A percentile compares a stretch with the other conserved stretches of the same genome.
These are phyloP conservation scores for Nakaseomyces sp. DNA, from an alignment of 1,139 yeast species.

Conservation along the genomic window DNA sequence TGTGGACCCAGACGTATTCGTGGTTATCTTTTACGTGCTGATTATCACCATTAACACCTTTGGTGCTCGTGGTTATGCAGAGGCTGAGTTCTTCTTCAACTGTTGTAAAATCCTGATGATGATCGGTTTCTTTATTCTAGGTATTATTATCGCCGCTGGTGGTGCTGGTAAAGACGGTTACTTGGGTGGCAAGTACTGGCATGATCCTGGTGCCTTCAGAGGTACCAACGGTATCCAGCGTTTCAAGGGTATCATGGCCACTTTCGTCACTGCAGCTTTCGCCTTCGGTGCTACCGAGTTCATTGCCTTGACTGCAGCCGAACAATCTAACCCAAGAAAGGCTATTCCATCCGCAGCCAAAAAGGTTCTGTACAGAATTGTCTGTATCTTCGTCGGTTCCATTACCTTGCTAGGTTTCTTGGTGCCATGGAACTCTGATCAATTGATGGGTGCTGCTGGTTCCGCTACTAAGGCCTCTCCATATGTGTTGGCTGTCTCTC, in stretches of 20 bases:
- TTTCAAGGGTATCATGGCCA: slow-evolving; percentile 76
- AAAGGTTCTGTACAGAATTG: slow-evolving; percentile 68
- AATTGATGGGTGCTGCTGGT: slow-evolving; percentile 39
- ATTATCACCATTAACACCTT: slow-evolving; percentile 49
- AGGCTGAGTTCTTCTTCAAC: slow-evolving; percentile 59
- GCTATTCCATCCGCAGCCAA: slow-evolving; percentile 67
- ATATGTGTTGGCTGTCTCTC: slow-evolving; percentile 61
- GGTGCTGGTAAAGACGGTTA: slow-evolving; percentile 58
- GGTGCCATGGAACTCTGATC: slow-evolving; percentile 51
- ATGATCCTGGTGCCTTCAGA: slow-evolving; percentile 48
- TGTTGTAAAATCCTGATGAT: slow-evolving; percentile 53
- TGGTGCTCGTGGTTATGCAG: slow-evolving; percentile 69
- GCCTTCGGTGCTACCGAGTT: slow-evolving; percentile 80
- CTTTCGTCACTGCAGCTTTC: slow-evolving; percentile 79
- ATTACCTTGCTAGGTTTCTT: slow-evolving; percentile 55
- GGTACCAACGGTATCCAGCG: slow-evolving; percentile 27
- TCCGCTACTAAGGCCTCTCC: slow-evolving; percentile 55
- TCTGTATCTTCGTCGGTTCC: slow-evolving; percentile 52
- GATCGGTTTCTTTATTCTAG: slow-evolving; percentile 55
- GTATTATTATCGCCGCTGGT: slow-evolving; percentile 54
- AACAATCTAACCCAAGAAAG: slow-evolving; percentile 70
- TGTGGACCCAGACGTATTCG: slow-evolving; percentile 60
- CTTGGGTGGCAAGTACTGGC: slow-evolving; percentile 57
- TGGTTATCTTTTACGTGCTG: slow-evolving; percentile 52
- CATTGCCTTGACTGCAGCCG: slow-evolving; percentile 84